A percentile compares a stretch with the other conserved stretches of the same genome.
Conservation (phyloP, 2,329 filamentous ascomycete genomes). For the Aspergillus tamarii region DNA sequence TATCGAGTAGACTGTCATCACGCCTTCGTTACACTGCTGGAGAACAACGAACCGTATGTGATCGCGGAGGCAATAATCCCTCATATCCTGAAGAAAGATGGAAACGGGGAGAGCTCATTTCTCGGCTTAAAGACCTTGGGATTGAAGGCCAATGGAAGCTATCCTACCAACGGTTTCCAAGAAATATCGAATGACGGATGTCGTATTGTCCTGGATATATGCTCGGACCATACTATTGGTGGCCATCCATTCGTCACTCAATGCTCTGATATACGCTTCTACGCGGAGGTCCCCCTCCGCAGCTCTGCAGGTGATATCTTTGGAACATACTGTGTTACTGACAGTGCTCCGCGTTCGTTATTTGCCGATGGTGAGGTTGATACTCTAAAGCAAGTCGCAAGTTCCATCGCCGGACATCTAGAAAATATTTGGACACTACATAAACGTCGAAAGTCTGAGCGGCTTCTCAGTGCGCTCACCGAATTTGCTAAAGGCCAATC, state of each 20-base stretch:
- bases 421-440: constrained; percentile 57
- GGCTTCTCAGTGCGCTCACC: constrained; percentile 58
- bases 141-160: constrained; percentile 5
- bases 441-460: constrained; percentile 56
- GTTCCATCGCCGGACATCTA: constrained; percentile 59
- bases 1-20: constrained; percentile 46
- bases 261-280: constrained; percentile 49
- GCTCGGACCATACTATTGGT: constrained; percentile 38
- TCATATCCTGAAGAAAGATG: constrained; percentile 29
- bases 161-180: background rate
- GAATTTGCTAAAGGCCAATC: constrained; percentile 49
- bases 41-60: constrained; percentile 49
- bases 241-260: constrained; percentile 36
- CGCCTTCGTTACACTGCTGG: constrained; percentile 54
- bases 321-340: constrained; percentile 62
- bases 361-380: constrained; percentile 35
- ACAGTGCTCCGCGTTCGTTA: constrained; percentile 55
- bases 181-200: constrained; percentile 17
- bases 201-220: constrained; percentile 42
- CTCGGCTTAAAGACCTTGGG: constrained; percentile 23
- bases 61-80: constrained; percentile 54
- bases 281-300: constrained; percentile 63
- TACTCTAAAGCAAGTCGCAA: constrained; percentile 15
- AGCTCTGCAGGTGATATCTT: constrained; percentile 59
- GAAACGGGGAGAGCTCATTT: constrained; percentile 24